Conservation (phyloP, 202 grass and related monocot species). For the Schoenoplectus tabernaemontani region DNA sequence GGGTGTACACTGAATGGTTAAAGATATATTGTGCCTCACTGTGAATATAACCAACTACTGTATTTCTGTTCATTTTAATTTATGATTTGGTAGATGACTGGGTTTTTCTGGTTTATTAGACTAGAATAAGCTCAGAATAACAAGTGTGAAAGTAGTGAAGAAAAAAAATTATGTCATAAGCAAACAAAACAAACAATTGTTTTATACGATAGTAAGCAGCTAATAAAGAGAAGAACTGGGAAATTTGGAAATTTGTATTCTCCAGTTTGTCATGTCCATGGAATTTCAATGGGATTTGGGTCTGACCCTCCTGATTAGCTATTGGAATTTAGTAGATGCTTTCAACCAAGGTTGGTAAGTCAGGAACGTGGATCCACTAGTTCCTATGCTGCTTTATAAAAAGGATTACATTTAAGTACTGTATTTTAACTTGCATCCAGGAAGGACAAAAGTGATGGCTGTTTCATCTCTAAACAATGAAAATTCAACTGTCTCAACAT, state of each 20-base stretch:
- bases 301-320: no score
- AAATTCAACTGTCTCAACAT: not conserved
- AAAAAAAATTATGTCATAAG: no score
- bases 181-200: no score
- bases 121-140: not conserved
- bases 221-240: no score
- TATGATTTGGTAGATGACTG: not conserved
- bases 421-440: not conserved
- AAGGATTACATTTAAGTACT: not conserved
- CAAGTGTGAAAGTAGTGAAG: not conserved
- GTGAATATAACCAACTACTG: no score
- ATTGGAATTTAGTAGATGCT: no score
- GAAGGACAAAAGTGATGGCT: not conserved
- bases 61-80: not conserved
- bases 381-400: not conserved
- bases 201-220: no score
- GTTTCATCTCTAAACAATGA: not conserved
- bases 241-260: no score
- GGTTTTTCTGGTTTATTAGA: not conserved
- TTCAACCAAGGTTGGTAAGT: no score
- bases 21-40: not conserved
- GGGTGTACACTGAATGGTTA: not conserved
- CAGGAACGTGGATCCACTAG: no score
- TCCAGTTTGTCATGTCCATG: no score
- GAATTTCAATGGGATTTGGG: no score